phyloP scores from a whole-genome alignment of 495 filamentous ascomycete species.

The Daldinia loculata region DNA sequence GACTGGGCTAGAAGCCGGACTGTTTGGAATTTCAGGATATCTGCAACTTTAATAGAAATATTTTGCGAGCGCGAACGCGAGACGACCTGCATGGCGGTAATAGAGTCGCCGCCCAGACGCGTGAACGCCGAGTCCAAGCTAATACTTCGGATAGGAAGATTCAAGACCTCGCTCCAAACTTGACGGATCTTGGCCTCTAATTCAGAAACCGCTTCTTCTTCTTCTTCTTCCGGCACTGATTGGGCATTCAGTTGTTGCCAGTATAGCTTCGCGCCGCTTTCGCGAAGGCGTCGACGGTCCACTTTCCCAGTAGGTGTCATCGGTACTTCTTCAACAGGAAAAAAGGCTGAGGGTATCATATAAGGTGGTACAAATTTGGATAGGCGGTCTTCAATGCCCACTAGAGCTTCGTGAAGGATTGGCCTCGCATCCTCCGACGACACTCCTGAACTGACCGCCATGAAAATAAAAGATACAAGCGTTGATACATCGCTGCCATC shows the following conservation, averaged over 20 bases:
- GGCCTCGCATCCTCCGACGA: neutral
- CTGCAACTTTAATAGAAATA: neutral
- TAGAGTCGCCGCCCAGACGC: neutral
- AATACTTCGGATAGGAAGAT: neutral
- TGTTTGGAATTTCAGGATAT: neutral
- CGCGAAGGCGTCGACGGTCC: neutral
- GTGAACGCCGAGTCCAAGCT: neutral
- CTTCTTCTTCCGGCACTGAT: neutral
- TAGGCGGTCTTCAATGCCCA: neutral
- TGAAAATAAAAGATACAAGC: neutral
- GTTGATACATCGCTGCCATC: neutral
- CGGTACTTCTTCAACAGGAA: neutral
- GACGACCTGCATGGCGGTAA: neutral
- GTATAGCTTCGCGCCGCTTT: neutral
- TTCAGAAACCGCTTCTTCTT: neutral
- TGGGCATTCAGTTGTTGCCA: neutral
- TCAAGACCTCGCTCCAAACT: neutral
- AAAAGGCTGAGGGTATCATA: neutral
- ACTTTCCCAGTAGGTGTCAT: neutral
- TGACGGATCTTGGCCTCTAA: slow-evolving; percentile 1
- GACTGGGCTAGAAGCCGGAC: neutral
- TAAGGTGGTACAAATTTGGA: neutral
- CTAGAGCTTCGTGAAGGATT: neutral
- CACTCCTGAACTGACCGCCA: neutral
- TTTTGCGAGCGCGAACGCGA: neutral